A percentile compares a stretch with the other conserved stretches of the same genome.
Evolutionary conservation across 306 rosid genomes (phyloP).

Genomic region (Cucurbita moschata): DNA sequence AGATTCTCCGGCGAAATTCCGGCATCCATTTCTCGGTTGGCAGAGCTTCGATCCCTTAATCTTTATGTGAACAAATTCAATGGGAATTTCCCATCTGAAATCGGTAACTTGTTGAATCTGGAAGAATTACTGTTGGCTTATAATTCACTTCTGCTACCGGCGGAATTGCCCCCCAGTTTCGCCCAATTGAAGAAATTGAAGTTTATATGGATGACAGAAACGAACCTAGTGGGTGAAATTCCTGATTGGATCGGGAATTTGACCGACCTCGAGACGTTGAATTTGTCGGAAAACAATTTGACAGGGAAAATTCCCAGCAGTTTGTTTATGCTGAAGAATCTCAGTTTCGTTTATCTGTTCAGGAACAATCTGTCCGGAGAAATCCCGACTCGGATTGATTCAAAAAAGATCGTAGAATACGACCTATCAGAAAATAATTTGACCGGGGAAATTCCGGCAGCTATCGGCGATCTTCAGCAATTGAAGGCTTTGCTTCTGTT

Average conservation of each 20-base stretch:
- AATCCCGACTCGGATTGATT: slow-evolving; percentile 38
- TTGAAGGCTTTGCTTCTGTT: slow-evolving; percentile 21
- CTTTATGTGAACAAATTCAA: slow-evolving; percentile 15
- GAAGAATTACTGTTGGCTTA: slow-evolving; percentile 20
- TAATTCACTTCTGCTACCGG: slow-evolving; percentile 7
- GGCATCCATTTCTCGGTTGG: slow-evolving; percentile 23
- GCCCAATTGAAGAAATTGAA: slow-evolving; percentile 40
- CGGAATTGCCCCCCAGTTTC: slow-evolving; percentile 22
- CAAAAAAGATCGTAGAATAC: slow-evolving; percentile 19
- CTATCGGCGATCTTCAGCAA: slow-evolving; percentile 37
- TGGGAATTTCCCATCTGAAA: slow-evolving; percentile 40
- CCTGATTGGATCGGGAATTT: slow-evolving; percentile 37
- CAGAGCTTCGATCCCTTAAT: slow-evolving; percentile 21
- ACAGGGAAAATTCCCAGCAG: slow-evolving; percentile 37
- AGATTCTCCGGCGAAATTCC: slow-evolving; percentile 48
- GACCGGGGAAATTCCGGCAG: slow-evolving; percentile 36
- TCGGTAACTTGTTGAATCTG: slow-evolving; percentile 45
- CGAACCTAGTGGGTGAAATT: slow-evolving; percentile 45
- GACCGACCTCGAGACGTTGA: slow-evolving; percentile 35
- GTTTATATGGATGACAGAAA: slow-evolving; percentile 6
- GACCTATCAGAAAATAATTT: slow-evolving; percentile 34
- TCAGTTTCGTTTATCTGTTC: slow-evolving; percentile 23
- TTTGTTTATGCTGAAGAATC: slow-evolving; percentile 32
- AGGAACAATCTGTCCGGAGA: slow-evolving; percentile 33
- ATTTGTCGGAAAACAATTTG: slow-evolving; percentile 21